These are phyloP conservation scores for Comarum palustre DNA, from an alignment of 306 rosid genomes.

Conservation along the genomic window DNA sequence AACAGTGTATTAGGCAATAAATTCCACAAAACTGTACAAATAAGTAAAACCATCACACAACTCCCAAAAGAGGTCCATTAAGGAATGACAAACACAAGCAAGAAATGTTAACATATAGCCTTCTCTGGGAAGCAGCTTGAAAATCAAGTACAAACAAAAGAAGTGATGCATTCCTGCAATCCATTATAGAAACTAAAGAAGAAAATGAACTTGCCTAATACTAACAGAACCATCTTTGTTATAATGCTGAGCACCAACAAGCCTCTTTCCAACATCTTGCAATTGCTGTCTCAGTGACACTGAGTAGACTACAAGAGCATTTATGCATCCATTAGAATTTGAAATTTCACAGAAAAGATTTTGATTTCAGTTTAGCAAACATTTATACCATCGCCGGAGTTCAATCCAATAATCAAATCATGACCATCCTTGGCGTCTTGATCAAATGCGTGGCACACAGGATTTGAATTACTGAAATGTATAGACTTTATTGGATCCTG, in stretches of 20 bases:
- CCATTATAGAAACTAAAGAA: neutral
- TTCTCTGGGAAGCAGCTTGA: neutral
- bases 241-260: conserved; percentile 90
- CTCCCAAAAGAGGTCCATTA: neutral
- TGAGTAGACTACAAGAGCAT: conserved; percentile 76
- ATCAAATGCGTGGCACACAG: conserved; percentile 87
- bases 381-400: conserved; percentile 81
- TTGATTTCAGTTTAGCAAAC: conserved; percentile 10
- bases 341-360: conserved; percentile 19
- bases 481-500: conserved; percentile 97
- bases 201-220: conserved; percentile 59
- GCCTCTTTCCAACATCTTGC: conserved; percentile 97
- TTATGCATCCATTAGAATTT: conserved; percentile 34
- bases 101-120: neutral
- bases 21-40: conserved; percentile 1
- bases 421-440: conserved; percentile 95
- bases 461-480: conserved; percentile 87
- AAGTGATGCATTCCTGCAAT: neutral
- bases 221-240: conserved; percentile 93
- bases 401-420: conserved; percentile 85
- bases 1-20: conserved; percentile 35
- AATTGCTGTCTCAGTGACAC: conserved; percentile 97
- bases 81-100: conserved; percentile 10
- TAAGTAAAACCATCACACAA: neutral
- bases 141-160: neutral